Base-by-base conservation (phyloP, 306 rosid species). In the Prunus mume region DNA sequence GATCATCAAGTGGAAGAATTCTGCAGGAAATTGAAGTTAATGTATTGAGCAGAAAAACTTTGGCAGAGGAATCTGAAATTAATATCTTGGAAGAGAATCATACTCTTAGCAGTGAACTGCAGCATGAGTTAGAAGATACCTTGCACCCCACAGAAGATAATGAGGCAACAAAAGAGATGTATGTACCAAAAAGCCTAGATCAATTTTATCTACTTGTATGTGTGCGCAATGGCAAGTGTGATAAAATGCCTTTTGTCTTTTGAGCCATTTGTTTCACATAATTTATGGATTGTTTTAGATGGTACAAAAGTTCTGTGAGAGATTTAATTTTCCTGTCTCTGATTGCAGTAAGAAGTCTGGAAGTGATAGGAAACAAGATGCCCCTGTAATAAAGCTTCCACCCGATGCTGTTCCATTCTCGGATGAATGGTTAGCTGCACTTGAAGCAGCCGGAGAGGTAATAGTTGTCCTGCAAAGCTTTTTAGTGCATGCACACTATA, bases 391-490 rank as follows among this genome's bases (percentile, higher is more conserved):
- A 80, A 89, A 82, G 64, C 91, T 87, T 74, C 95, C 91, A 27
- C 68, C 84, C 45, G 73, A 89, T 80, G 92, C 74, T 55, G 88
- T 68, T 86, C 97, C 97, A 0, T 95, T 92, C 76, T 90, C 97
- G 70, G 97, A 95, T 43, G 98, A 95, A 83, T 95, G 98, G 98
- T 81, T 95, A 76, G 93, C 97, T 72, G 97, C 96, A 78, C 56
- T 95, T 71, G 97, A 92, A 90, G 93, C 96, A 55, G 97, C 98
- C 63, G 98, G 98, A 84, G 98, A 95, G 97, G 97, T 92, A 68
- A 68, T 68, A 62, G 14, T 25, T 19, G 38, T 73, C 72, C 78
- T 81, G 14, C 45, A 17, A 15, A 55, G 8, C 9, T 7, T 45
- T 58, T 12, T 41, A 58, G 56, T 58, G 45, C 76, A 56, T 58